Conservation (phyloP, 1,284 basidiomycete genomes). For the Amylostereum areolatum region DNA sequence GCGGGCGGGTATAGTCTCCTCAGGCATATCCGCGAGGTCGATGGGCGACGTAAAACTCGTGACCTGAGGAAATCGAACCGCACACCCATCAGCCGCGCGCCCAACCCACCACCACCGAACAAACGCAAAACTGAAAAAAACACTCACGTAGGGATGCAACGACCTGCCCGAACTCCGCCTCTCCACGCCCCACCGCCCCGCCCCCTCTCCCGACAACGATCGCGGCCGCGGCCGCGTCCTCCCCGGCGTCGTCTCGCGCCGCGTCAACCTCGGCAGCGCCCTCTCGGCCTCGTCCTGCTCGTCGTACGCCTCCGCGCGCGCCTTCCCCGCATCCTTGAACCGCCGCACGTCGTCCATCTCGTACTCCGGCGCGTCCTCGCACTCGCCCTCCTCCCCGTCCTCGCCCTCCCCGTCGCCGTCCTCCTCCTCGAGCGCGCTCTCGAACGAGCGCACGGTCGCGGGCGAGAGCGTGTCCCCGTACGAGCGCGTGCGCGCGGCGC, state of each 20-base stretch:
- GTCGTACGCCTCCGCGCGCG: not conserved
- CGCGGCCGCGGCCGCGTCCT: not conserved
- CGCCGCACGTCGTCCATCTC: too few species aligned
- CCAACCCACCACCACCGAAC: too few species aligned
- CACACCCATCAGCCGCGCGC: not conserved
- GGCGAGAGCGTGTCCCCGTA: too few species aligned
- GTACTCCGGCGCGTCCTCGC: not conserved
- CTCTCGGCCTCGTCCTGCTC: not conserved
- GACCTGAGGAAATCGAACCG: not conserved
- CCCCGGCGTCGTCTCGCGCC: not conserved
- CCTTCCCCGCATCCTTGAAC: too few species aligned
- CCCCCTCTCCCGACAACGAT: not conserved
- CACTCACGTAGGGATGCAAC: not conserved
- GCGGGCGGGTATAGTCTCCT: not conserved
- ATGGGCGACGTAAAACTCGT: not conserved
- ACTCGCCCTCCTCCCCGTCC: not conserved
- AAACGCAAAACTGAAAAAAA: not conserved
- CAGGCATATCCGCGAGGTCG: not conserved
- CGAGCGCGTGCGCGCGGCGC: not conserved
- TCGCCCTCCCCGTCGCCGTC: too few species aligned
- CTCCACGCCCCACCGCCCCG: not conserved
- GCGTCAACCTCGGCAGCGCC: not conserved
- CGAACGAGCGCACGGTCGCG: too few species aligned
- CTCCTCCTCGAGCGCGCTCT: too few species aligned
- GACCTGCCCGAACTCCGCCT: not conserved